Evolutionary conservation across 1,284 basidiomycete genomes (phyloP), one percentile per base, ranked within the genome.

Genomic region (Pulveroboletus sp.): DNA sequence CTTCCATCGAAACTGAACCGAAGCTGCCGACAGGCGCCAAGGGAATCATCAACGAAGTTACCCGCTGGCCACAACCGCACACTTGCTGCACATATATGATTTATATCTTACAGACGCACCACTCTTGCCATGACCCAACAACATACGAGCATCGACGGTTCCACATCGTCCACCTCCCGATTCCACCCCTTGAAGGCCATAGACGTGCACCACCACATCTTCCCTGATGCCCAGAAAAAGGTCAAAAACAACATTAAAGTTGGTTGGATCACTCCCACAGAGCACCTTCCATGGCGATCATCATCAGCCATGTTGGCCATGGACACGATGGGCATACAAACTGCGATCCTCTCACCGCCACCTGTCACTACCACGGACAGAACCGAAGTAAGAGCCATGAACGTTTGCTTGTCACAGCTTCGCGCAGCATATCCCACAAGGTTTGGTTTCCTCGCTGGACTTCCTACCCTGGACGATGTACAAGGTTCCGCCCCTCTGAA

Each of bases 161-260:
- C 46, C 29, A 13, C 50, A 39, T 7, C 19, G 29, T 11, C 55
- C 43, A 37, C 53, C 35, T 48, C 49, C 36, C 51, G 17, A 12
- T 36, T 11, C 40, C 55, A 48, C 29, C n/a, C 43, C 39, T 51
- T 53, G 4, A 61, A 56, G 16, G 77, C 79, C 56, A 80, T 89
- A 62, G 87, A 89, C 65, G 70, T 89, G 13, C 87, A 89, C 63
- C 87, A 89, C 68, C 87, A 90, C 64, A 81, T 82, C 65, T 87
- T 89, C 63, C 78, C 83, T 7, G 64, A 75, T 15, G 71, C 75
- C 45, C 68, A 80, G 44, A 58, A 76, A 56, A 82, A 84, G 61
- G 67, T 61, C 43, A 74, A 75, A 42, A 66, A 69, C 43, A 82
- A 81, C 56, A 56, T 66, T 15, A 63, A 73, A 15, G 65, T 83